phyloP scores from a whole-genome alignment of 2,329 filamentous ascomycete genomes.

The Hymenoscyphus occultus region DNA sequence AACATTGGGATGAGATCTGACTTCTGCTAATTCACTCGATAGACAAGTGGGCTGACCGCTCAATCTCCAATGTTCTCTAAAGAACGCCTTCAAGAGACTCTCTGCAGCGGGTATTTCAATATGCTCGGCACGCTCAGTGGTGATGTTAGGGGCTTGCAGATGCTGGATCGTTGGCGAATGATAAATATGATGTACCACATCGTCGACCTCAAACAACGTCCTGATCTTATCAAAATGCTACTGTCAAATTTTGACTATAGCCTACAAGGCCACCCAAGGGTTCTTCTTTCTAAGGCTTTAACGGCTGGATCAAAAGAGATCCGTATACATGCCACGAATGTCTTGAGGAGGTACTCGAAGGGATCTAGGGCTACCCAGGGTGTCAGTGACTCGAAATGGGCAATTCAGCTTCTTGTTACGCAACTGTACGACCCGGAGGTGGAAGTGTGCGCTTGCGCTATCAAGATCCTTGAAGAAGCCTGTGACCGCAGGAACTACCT shows the following conservation, averaged over 20 bases:
- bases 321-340: slow-evolving; percentile 83
- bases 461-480: slow-evolving; percentile 95
- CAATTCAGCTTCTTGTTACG: slow-evolving; percentile 93
- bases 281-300: slow-evolving; percentile 89
- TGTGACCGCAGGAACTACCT: slow-evolving; percentile 89
- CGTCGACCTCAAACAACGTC: slow-evolving; percentile 82
- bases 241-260: slow-evolving; percentile 91
- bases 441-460: slow-evolving; percentile 91
- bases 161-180: slow-evolving; percentile 95
- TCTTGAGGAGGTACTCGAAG: slow-evolving; percentile 81
- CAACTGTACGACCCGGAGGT: slow-evolving; percentile 97
- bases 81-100: slow-evolving; percentile 78
- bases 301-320: slow-evolving; percentile 90
- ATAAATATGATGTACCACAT: slow-evolving; percentile 99
- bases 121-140: slow-evolving; percentile 86
- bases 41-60: slow-evolving; percentile 73
- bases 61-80: slow-evolving; percentile 85
- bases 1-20: not conserved
- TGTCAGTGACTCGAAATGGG: slow-evolving; percentile 81
- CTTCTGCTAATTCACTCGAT: slow-evolving; percentile 23
- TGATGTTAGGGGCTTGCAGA: slow-evolving; percentile 76
- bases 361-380: slow-evolving; percentile 44
- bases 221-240: slow-evolving; percentile 85
- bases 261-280: slow-evolving; percentile 81
- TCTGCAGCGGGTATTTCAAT: slow-evolving; percentile 90